Conservation (phyloP, 345 rosid genomes). For the Heritiera fomes region DNA sequence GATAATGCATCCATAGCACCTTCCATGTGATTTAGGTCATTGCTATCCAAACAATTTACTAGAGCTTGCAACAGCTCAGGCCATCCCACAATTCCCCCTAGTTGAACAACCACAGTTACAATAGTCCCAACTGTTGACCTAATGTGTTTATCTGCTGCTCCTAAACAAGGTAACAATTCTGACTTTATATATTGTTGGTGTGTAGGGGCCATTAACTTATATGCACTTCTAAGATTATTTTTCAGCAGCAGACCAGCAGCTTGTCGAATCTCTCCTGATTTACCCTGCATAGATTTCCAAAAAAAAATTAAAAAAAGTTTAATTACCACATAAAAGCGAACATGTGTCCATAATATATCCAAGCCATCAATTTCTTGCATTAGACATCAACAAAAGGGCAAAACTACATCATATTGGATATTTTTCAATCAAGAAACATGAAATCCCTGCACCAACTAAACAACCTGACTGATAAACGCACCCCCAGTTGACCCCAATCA, state of each 20-base stretch:
- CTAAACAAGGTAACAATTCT: slow-evolving; percentile 84
- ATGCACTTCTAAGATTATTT: slow-evolving; percentile 77
- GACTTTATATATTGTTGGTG: slow-evolving; percentile 45
- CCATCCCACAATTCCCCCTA: slow-evolving; percentile 77
- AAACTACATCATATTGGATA: background rate
- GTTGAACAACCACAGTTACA: slow-evolving; percentile 73
- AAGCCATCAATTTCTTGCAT: background rate
- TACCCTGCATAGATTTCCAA: slow-evolving; percentile 51
- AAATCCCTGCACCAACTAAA: slow-evolving; percentile 2
- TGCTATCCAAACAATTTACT: slow-evolving; percentile 78
- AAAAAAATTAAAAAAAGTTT: background rate
- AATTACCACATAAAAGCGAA: background rate
- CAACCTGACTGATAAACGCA: background rate
- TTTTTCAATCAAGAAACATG: background rate
- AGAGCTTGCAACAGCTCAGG: slow-evolving; percentile 86
- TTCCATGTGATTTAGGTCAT: slow-evolving; percentile 88
- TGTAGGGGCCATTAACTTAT: slow-evolving; percentile 58
- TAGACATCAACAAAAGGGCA: background rate
- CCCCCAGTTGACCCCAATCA: background rate
- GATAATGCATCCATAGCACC: slow-evolving; percentile 98
- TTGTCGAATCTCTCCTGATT: slow-evolving; percentile 85
- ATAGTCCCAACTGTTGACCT: slow-evolving; percentile 91
- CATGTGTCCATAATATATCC: background rate
- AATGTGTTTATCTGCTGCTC: slow-evolving; percentile 83
- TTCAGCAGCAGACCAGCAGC: slow-evolving; percentile 96